phyloP scores from a whole-genome alignment of 2,329 filamentous ascomycete species.

The Ceratocystis alfenasii region DNA sequence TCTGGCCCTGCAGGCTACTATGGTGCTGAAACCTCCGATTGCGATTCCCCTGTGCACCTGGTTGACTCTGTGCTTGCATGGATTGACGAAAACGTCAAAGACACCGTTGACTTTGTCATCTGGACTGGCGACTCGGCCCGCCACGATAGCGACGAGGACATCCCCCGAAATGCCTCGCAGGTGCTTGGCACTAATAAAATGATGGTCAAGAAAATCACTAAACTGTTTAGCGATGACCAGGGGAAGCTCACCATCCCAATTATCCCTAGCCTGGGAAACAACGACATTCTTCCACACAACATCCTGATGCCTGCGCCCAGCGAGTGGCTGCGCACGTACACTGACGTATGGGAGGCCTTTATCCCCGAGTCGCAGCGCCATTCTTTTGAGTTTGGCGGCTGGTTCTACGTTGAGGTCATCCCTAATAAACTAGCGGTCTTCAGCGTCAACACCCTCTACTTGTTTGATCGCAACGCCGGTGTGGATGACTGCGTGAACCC shows the following conservation, averaged over 20 bases:
- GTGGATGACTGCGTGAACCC: conserved; percentile 75
- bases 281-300: conserved; percentile 95
- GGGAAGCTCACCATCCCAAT: conserved; percentile 58
- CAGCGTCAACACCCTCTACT: conserved; percentile 92
- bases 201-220: conserved; percentile 62
- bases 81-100: conserved; percentile 66
- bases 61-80: conserved; percentile 83
- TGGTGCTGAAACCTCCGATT: conserved; percentile 76
- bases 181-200: conserved; percentile 67
- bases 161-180: conserved; percentile 63
- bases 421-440: conserved; percentile 76
- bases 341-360: conserved; percentile 69
- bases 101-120: conserved; percentile 75
- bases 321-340: conserved; percentile 66
- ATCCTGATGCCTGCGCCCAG: conserved; percentile 81
- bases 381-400: conserved; percentile 82
- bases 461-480: conserved; percentile 86
- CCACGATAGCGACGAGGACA: conserved; percentile 74
- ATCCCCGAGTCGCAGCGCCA: conserved; percentile 89
- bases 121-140: conserved; percentile 88
- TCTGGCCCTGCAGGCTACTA: conserved; percentile 66
- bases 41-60: conserved; percentile 70
- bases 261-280: conserved; percentile 87
- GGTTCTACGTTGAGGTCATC: conserved; percentile 89
- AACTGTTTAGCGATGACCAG: conserved; percentile 55